Evolutionary conservation across 1,284 basidiomycete species (phyloP).

Genomic region (Apiotrichum akiyoshidainum): DNA sequence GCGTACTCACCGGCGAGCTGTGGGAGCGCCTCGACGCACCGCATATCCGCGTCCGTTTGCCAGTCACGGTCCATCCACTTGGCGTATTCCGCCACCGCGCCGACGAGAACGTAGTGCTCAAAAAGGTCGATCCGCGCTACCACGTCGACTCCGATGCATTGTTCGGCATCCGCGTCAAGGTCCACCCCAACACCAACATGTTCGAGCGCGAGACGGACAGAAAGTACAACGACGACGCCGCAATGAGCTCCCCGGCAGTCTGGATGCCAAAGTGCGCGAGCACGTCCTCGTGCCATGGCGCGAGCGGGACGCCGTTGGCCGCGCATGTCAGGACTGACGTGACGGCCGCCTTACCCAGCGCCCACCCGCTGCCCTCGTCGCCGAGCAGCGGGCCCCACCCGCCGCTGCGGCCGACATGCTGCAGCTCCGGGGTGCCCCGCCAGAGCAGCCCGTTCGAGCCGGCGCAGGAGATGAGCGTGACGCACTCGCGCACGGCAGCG

Average conservation of each 20-base stretch:
- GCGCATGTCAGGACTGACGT: constrained; percentile 12
- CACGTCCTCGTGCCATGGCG: constrained; percentile 11
- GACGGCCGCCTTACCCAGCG: constrained; percentile 17
- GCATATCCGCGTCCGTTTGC: no score
- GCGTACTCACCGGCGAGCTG: no score
- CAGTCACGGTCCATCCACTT: no score
- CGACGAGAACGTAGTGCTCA: no score
- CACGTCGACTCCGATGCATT: no score
- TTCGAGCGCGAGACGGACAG: no score
- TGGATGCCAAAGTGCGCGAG: constrained; percentile 7
- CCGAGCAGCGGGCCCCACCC: constrained; percentile 23
- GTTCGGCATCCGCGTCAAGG: no score
- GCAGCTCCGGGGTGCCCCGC: no score
- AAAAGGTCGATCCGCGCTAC: no score
- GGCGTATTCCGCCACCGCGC: no score
- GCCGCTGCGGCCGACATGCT: constrained; percentile 12
- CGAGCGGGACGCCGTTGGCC: constrained; percentile 12
- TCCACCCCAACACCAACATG: no score
- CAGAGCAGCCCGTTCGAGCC: constrained; percentile 14
- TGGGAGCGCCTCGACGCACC: no score
- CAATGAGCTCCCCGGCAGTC: constrained; percentile 13
- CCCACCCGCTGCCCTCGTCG: constrained; percentile 22
- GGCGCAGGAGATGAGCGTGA: constrained; percentile 21
- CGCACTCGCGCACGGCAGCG: neutral
- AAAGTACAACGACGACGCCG: neutral